These are phyloP conservation scores for Aspergillus heteromorphus DNA, from an alignment of 495 filamentous ascomycete genomes.

Conservation along the genomic window DNA sequence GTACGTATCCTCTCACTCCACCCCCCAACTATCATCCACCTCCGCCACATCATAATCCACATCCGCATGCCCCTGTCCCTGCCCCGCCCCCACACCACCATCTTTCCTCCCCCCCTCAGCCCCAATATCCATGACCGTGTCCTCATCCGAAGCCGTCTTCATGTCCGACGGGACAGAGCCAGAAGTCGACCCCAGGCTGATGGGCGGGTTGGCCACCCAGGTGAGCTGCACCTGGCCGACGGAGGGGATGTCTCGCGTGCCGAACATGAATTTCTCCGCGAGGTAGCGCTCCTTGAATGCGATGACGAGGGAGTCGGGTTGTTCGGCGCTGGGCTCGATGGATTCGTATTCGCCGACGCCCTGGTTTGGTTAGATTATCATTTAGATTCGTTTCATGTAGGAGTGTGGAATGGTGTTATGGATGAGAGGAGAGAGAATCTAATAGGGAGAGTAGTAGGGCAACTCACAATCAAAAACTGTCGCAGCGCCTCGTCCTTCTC, in stretches of 20 bases:
- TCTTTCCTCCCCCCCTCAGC: constrained; percentile 18
- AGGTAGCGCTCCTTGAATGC: constrained; percentile 85
- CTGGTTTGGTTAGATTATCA: constrained; percentile 39
- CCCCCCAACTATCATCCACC: constrained; percentile 44
- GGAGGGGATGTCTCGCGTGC: constrained; percentile 60
- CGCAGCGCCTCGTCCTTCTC: constrained; percentile 79
- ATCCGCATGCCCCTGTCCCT: constrained; percentile 23
- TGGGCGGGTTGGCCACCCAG: constrained; percentile 58
- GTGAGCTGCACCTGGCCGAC: constrained; percentile 70
- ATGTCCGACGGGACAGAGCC: constrained; percentile 7
- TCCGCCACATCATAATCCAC: constrained; percentile 52
- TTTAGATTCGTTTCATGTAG: too few species aligned
- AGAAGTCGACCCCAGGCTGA: constrained; percentile 11
- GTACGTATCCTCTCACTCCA: constrained; percentile 12
- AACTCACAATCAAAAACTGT: constrained; percentile 78
- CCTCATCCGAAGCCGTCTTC: constrained; percentile 28
- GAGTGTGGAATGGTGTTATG: too few species aligned
- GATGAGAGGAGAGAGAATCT: not conserved
- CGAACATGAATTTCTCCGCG: constrained; percentile 79
- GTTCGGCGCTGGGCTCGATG: constrained; percentile 59
- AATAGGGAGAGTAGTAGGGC: not conserved
- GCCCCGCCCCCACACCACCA: not conserved
- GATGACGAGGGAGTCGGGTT: constrained; percentile 56
- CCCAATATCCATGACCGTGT: constrained; percentile 35
- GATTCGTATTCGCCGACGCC: constrained; percentile 77